Conservation (phyloP, 2,329 filamentous ascomycete species). For the Fusarium sp. region DNA sequence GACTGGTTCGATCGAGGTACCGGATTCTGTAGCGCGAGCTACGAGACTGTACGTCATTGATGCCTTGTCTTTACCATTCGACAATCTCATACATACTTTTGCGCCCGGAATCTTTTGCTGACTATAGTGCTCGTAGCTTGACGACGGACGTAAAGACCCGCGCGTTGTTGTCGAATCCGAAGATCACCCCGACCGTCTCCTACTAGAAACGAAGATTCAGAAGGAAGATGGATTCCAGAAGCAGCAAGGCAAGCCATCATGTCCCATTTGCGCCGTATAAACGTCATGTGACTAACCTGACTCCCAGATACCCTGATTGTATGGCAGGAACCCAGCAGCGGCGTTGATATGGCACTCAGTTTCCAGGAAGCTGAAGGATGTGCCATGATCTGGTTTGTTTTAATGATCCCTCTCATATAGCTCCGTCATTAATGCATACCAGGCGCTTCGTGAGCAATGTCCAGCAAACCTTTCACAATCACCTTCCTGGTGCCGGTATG, state of each 20-base stretch:
- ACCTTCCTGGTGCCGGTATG: constrained; percentile 72
- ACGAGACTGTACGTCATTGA: constrained; percentile 74
- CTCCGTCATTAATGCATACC: constrained; percentile 41
- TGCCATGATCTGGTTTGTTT: constrained; percentile 83
- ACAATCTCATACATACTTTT: constrained; percentile 14
- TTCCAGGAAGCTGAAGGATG: constrained; percentile 98
- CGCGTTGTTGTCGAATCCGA: constrained; percentile 93
- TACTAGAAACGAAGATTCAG: constrained; percentile 89
- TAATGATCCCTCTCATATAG: neutral
- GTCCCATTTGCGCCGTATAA: constrained; percentile 13
- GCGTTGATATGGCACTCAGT: constrained; percentile 95
- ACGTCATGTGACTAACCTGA: constrained; percentile 49
- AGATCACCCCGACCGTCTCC: constrained; percentile 84
- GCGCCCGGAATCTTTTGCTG: constrained; percentile 27
- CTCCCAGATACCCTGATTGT: constrained; percentile 91
- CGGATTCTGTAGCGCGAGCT: constrained; percentile 88
- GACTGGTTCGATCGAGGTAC: constrained; percentile 99
- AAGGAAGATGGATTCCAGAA: constrained; percentile 98
- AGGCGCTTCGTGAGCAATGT: constrained; percentile 94
- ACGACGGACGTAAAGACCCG: constrained; percentile 80
- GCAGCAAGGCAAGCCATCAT: constrained; percentile 80
- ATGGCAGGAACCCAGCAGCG: constrained; percentile 89
- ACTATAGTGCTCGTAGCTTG: constrained; percentile 59
- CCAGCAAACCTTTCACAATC: constrained; percentile 78
- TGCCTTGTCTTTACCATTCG: constrained; percentile 15